phyloP scores from a whole-genome alignment of 805 yeast genomes.

The Nematodospora valgi region DNA sequence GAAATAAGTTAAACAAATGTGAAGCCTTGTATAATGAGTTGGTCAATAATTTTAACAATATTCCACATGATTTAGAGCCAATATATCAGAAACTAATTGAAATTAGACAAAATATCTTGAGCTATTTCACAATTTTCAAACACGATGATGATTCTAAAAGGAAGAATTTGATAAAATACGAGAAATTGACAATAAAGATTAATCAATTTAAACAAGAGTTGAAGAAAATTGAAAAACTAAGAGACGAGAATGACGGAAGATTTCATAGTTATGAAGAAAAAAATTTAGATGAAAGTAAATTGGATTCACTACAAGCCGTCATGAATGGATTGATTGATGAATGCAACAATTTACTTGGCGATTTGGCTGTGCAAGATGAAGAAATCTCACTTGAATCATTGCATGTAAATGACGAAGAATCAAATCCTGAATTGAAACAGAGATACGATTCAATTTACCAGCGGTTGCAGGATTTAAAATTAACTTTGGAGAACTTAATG shows the following conservation, averaged over 20 bases:
- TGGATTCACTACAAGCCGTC: constrained; percentile 39
- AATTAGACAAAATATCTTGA: constrained; percentile 59
- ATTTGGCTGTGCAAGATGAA: constrained; percentile 26
- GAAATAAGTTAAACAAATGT: constrained; percentile 65
- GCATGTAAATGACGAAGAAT: constrained; percentile 1
- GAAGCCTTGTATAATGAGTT: constrained; percentile 53
- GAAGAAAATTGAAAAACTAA: constrained; percentile 27
- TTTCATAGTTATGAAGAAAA: constrained; percentile 25
- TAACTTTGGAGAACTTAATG: constrained; percentile 74
- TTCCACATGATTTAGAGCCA: constrained; percentile 36
- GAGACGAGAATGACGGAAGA: constrained; percentile 54
- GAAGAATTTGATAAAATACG: constrained; percentile 7
- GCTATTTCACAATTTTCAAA: constrained; percentile 22
- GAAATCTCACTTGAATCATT: constrained; percentile 4
- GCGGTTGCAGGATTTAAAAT: constrained; percentile 61
- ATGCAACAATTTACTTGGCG: constrained; percentile 71
- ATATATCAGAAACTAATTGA: constrained; percentile 58
- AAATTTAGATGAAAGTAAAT: constrained; percentile 4
- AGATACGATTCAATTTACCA: constrained; percentile 55
- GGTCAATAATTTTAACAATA: constrained; percentile 46
- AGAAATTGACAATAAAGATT: constrained; percentile 13
- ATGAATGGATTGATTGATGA: constrained; percentile 79
- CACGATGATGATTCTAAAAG: constrained; percentile 1
- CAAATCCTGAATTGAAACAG: constrained; percentile 7
- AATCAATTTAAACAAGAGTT: constrained; percentile 21